phyloP scores from a whole-genome alignment of 768 basidiomycete genomes.

The Russula emetica region DNA sequence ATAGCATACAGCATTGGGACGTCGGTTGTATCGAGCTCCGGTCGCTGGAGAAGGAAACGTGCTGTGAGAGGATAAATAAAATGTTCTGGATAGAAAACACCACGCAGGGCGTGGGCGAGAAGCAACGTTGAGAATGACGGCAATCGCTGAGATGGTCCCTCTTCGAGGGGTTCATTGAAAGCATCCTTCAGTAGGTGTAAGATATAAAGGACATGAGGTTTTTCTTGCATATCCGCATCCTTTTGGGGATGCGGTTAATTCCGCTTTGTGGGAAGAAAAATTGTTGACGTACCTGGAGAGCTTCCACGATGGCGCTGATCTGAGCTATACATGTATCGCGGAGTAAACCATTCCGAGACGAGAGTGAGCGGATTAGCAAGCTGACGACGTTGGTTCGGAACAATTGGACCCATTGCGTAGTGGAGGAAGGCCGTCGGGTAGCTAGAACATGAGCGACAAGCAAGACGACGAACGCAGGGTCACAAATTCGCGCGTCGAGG shows the following conservation, averaged over 20 bases:
- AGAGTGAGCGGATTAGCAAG: conserved; percentile 66
- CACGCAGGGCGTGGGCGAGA: conserved; percentile 74
- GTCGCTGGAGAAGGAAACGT: conserved; percentile 86
- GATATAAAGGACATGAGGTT: conserved; percentile 66
- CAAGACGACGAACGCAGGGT: conserved; percentile 71
- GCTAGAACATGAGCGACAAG: conserved; percentile 64
- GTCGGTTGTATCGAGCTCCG: conserved; percentile 71
- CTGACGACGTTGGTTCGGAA: conserved; percentile 77
- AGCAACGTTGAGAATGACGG: conserved; percentile 79
- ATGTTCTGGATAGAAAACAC: conserved; percentile 81
- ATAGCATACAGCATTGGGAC: conserved; percentile 89
- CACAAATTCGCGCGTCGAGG: conserved; percentile 54
- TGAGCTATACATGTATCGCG: conserved; percentile 60
- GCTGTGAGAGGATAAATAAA: conserved; percentile 85
- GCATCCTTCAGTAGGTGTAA: conserved; percentile 61
- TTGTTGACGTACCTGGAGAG: conserved; percentile 52
- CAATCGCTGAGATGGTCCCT: conserved; percentile 48
- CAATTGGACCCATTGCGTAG: conserved; percentile 79
- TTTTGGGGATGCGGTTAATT: conserved; percentile 37
- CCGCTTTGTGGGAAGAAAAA: background rate
- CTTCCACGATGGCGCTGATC: conserved; percentile 55
- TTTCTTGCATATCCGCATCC: conserved; percentile 71
- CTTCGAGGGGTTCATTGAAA: conserved; percentile 41
- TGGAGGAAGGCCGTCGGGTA: conserved; percentile 52
- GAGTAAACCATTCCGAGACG: conserved; percentile 56